Evolutionary conservation across 2,329 filamentous ascomycete genomes (phyloP).

Genomic region (Colletotrichum liaoningense): DNA sequence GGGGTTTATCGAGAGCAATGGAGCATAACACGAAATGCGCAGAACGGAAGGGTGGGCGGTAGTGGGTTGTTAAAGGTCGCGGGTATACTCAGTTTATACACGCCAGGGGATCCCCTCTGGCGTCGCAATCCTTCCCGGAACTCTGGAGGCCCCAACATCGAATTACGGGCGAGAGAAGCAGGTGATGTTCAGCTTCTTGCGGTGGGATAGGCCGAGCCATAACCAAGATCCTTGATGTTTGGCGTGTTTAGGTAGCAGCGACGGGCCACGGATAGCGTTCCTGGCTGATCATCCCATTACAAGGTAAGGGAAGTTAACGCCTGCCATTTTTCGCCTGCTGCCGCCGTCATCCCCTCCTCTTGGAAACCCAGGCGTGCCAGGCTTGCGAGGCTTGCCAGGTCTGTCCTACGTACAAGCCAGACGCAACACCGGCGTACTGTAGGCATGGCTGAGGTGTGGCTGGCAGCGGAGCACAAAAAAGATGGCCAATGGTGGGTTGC

Average conservation of each 20-base stretch:
- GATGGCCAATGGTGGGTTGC: background rate
- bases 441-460: constrained; percentile 15
- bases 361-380: background rate
- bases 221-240: background rate
- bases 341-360: background rate
- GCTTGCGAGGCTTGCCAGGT: background rate
- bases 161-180: background rate
- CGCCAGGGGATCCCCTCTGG: background rate
- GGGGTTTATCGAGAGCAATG: background rate
- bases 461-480: background rate
- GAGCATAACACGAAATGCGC: background rate
- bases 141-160: background rate
- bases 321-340: background rate
- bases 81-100: constrained; percentile 15
- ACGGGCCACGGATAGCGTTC: background rate
- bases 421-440: background rate
- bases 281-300: background rate
- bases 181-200: background rate
- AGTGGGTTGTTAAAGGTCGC: background rate
- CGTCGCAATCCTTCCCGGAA: background rate
- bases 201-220: background rate
- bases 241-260: background rate
- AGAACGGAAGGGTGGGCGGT: background rate
- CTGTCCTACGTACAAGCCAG: background rate
- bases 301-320: background rate